phyloP scores from a whole-genome alignment of 2,329 filamentous ascomycete genomes.

The Pseudogymnoascus sp. region DNA sequence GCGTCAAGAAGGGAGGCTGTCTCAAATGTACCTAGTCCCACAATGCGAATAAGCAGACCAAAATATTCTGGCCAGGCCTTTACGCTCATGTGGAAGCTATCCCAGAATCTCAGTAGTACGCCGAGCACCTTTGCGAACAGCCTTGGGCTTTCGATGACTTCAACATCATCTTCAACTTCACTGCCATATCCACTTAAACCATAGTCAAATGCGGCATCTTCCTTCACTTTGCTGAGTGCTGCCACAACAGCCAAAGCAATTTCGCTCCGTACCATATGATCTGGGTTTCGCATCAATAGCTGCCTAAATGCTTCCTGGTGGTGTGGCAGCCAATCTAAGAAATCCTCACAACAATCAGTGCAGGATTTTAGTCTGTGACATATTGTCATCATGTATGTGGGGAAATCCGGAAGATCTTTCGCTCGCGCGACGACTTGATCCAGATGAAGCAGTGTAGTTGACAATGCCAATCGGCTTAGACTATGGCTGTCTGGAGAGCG shows the following conservation, averaged over 20 bases:
- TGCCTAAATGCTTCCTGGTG: constrained; percentile 53
- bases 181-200: constrained; percentile 21
- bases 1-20: constrained; percentile 50
- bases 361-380: constrained; percentile 42
- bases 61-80: constrained; percentile 74
- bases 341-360: constrained; percentile 47
- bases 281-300: constrained; percentile 54
- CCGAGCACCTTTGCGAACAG: constrained; percentile 28
- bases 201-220: constrained; percentile 40
- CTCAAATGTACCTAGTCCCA: constrained; percentile 52
- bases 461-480: constrained; percentile 44
- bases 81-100: constrained; percentile 50
- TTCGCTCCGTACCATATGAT: constrained; percentile 46
- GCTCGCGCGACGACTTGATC: constrained; percentile 67
- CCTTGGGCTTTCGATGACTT: constrained; percentile 27
- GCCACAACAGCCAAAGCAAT: constrained; percentile 43
- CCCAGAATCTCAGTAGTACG: constrained; percentile 51
- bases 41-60: constrained; percentile 59
- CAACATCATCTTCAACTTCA: constrained; percentile 23
- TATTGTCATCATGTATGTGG: constrained; percentile 45
- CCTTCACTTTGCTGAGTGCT: constrained; percentile 46
- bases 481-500: constrained; percentile 26
- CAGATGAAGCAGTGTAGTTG: constrained; percentile 55
- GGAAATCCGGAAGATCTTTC: constrained; percentile 59
- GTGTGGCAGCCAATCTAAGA: constrained; percentile 52